Evolutionary conservation across 768 basidiomycete species (phyloP).

Genomic region (Suillus plorans): DNA sequence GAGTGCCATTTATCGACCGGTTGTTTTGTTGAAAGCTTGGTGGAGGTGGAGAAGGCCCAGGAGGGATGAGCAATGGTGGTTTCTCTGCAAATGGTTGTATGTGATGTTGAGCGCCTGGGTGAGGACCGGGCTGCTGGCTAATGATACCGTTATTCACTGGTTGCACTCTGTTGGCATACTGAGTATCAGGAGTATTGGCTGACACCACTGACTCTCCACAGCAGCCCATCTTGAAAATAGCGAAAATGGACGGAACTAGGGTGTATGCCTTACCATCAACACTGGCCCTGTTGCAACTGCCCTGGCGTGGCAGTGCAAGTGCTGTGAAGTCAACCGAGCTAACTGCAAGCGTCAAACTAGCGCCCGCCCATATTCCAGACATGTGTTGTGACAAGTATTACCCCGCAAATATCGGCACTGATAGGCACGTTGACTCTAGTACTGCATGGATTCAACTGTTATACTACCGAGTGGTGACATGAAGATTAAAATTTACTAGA

Average conservation of each 20-base stretch:
- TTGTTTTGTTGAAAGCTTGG: constrained; percentile 29
- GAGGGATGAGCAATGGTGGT: constrained; percentile 40
- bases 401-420: not conserved
- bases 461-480: too few relatives aligned
- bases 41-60: constrained; percentile 47
- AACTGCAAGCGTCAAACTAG: not conserved
- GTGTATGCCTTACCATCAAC: not conserved
- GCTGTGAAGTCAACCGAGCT: not conserved
- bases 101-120: constrained; percentile 31
- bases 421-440: not conserved
- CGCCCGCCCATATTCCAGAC: not conserved
- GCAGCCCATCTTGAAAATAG: constrained; percentile 52
- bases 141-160: constrained; percentile 36
- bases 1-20: constrained; percentile 25
- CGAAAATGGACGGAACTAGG: constrained; percentile 8
- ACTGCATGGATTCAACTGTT: not conserved
- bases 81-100: constrained; percentile 31
- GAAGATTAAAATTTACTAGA: too few relatives aligned
- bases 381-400: not conserved
- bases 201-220: constrained; percentile 50
- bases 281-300: not conserved
- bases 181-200: constrained; percentile 27
- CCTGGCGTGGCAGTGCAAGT: constrained; percentile 12
- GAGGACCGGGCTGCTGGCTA: constrained; percentile 52
- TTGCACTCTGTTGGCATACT: constrained; percentile 33